Evolutionary conservation across 2,329 filamentous ascomycete genomes (phyloP).

Genomic region (Incumbomyces delicatus): DNA sequence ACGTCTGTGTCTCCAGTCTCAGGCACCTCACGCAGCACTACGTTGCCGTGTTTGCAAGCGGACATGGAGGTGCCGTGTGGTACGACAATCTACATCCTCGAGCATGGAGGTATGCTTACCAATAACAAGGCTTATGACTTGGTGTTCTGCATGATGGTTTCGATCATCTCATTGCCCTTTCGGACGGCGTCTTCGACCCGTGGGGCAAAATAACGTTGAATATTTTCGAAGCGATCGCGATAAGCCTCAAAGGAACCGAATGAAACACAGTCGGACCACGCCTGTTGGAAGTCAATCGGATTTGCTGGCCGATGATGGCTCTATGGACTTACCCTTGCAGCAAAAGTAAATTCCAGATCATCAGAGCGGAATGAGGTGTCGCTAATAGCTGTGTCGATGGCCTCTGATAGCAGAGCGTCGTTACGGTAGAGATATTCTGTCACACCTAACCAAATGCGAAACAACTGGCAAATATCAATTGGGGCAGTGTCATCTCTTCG

Average conservation of each 20-base stretch:
- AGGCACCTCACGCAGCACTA: too few species aligned
- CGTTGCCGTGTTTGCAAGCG: too few species aligned
- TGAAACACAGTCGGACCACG: constrained; percentile 88
- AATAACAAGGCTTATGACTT: constrained; percentile 10
- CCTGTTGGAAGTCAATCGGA: constrained; percentile 33
- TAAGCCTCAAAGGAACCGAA: constrained; percentile 91
- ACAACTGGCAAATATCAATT: constrained; percentile 46
- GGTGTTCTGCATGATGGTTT: constrained; percentile 79
- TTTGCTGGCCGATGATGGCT: background rate
- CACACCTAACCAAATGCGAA: constrained; percentile 93
- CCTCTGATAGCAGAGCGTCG: constrained; percentile 67
- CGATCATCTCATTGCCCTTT: constrained; percentile 94
- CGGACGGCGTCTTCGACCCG: constrained; percentile 78
- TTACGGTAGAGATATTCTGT: constrained; percentile 92
- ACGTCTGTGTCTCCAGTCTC: too few species aligned
- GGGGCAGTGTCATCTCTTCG: constrained; percentile 3
- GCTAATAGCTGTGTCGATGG: constrained; percentile 73
- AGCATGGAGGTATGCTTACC: too few species aligned
- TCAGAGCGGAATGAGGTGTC: constrained; percentile 91
- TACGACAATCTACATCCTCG: too few species aligned
- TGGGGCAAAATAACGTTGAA: constrained; percentile 84
- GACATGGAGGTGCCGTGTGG: too few species aligned
- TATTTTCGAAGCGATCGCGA: constrained; percentile 79
- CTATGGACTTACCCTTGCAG: constrained; percentile 53
- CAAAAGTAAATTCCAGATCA: constrained; percentile 95